These are phyloP conservation scores for Metroxylon sagu DNA, from an alignment of 176 grass and related monocot species.

Conservation along the genomic window DNA sequence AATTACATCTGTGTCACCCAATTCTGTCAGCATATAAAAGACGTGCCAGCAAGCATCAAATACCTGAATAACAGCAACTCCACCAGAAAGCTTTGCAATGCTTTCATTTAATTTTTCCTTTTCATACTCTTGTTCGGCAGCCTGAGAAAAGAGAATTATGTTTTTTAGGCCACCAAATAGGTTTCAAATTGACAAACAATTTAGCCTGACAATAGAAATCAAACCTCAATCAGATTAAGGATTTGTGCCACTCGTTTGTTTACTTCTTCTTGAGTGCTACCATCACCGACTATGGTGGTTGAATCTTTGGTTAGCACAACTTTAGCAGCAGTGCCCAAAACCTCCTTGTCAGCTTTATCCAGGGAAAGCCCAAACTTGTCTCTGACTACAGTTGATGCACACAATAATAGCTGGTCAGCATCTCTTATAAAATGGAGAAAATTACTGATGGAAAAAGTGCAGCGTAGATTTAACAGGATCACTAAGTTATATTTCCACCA, in stretches of 20 bases:
- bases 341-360: slow-evolving; percentile 77
- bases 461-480: too few species aligned
- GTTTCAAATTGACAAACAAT: background rate
- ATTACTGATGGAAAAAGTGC: background rate
- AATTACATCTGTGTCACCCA: background rate
- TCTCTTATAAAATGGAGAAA: too few species aligned
- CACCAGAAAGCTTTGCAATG: slow-evolving; percentile 95
- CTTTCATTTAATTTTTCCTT: slow-evolving; percentile 98
- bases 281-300: slow-evolving; percentile 92
- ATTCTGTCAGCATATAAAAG: background rate
- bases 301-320: slow-evolving; percentile 84
- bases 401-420: background rate
- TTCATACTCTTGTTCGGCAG: slow-evolving; percentile 81
- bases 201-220: background rate
- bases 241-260: slow-evolving; percentile 86
- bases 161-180: background rate
- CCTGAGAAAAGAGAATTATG: slow-evolving; percentile 27
- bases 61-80: slow-evolving; percentile 99
- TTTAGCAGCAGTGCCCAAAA: slow-evolving; percentile 79
- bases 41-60: background rate
- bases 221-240: slow-evolving; percentile 81
- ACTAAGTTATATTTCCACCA: too few species aligned
- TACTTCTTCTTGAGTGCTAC: slow-evolving; percentile 86
- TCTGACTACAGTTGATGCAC: slow-evolving; percentile 76
- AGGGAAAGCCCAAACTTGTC: slow-evolving; percentile 82